Evolutionary conservation across 805 yeast species (phyloP).

Genomic region (Yarrowia bubula): DNA sequence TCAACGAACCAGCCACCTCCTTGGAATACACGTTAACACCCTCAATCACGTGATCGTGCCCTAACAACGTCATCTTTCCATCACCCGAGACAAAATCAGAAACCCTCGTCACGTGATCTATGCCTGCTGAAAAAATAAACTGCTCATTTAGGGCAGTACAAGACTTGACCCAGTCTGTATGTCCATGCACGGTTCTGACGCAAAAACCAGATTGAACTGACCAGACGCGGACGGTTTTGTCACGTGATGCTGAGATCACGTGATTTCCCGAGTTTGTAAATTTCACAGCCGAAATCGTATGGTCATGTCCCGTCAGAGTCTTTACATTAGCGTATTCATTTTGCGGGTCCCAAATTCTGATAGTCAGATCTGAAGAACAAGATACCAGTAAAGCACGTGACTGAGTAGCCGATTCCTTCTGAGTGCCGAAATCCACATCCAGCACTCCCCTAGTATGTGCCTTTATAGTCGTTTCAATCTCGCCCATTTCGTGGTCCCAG

Average conservation of each 20-base stretch:
- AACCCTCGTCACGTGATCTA: constrained; percentile 70
- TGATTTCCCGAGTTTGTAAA: constrained; percentile 54
- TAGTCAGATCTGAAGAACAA: constrained; percentile 50
- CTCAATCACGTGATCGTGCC: constrained; percentile 84
- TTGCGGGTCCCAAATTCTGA: constrained; percentile 69
- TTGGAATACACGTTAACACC: constrained; percentile 54
- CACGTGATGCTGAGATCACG: constrained; percentile 76
- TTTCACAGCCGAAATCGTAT: constrained; percentile 65
- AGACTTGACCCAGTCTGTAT: constrained; percentile 83
- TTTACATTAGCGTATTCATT: constrained; percentile 52
- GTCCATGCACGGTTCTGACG: constrained; percentile 65
- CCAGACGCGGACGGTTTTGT: constrained; percentile 82
- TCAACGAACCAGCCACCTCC: constrained; percentile 30
- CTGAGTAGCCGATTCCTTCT: constrained; percentile 8
- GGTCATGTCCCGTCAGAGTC: constrained; percentile 82
- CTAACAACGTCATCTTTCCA: constrained; percentile 63
- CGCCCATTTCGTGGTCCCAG: constrained; percentile 68
- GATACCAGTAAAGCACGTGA: constrained; percentile 44
- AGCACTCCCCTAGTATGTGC: constrained; percentile 78
- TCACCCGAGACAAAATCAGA: constrained; percentile 66
- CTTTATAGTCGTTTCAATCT: constrained; percentile 59
- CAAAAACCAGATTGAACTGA: constrained; percentile 66
- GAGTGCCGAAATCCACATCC: constrained; percentile 55
- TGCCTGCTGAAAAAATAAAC: constrained; percentile 68
- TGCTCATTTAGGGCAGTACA: constrained; percentile 44